Base-by-base conservation (phyloP, 495 filamentous ascomycete species). In the Stereocaulon alpinum region DNA sequence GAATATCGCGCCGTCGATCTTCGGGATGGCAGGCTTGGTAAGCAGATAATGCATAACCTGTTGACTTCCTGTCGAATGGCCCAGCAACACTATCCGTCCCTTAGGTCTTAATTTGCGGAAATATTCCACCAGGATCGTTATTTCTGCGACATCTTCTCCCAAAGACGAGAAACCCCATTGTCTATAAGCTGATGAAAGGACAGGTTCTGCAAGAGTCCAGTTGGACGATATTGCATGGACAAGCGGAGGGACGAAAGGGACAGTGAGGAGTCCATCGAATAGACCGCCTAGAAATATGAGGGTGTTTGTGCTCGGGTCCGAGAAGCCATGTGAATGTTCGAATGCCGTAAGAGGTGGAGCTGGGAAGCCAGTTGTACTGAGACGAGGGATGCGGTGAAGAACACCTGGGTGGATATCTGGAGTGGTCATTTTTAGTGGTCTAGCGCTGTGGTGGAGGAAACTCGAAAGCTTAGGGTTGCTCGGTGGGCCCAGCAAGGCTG, bases 51-150 rank as follows among this genome's bases (percentile, higher is more conserved):
- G 82, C 70, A 96, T 78, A 37, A 87, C 82, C 66, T 95, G 90
- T 73, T 95, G 93, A 61, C 87, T 89, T 2, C 93, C 93, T 0
- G 86, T 89, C 2, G 86, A 91, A 63, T 95, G 89, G 11, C 93
- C 93, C 80, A 98, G 82, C 12, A 96, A 69, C 10, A 92, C 85
- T n/a, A 95, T 74, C 66, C 85, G 88, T 12, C 74, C 68, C 0
- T 54, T 45, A 0, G 68, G 65, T 5, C 68, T 62, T 42, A 69
- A 47, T 12, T 53, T 64, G 3, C 75, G 76, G 52, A 96, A 80
- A 66, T 91, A 91, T 20, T 74, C 67, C n/a, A 96, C 86, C 53
- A 86, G 78, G 22, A 80, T 71, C 0, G 75, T 79, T 47, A 96
- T 78, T 69, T 98, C 89, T 22, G 77, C 69, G 17, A 85, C 85